Base-by-base conservation (phyloP, 2,329 filamentous ascomycete genomes). In the Magnaporthiopsis poae region DNA sequence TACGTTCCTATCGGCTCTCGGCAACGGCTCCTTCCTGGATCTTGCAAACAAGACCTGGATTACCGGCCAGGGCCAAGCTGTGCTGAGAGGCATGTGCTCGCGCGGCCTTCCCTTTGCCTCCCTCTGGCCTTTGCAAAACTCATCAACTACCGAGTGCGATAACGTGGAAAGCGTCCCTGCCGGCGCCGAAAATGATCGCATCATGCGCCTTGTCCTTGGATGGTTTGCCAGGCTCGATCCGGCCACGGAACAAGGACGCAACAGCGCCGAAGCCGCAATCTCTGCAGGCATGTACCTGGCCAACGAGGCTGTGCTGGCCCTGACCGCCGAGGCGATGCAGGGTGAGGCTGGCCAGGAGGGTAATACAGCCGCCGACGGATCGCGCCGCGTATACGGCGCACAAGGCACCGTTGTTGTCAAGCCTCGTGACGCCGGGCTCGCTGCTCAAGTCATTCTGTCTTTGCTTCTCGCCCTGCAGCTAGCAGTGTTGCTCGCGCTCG, bases 241-340 rank as follows among this genome's bases (percentile, higher is more conserved):
- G 27, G n/a, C 9, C 18, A 56, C 36, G 21, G 36, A 46, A 1
- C 39, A 64, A n/a, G 63, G 46, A 15, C 29, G 29, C 27, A 36
- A 13, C 27, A 59, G 3, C 36, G 25, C 63, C 63, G 63, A 66
- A 12, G 33, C 63, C 7, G 33, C 46, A 18, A n/a, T 68, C 8
- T 60, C 46, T 5, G 60, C 61, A 18, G 64, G 52, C 13, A 60
- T 68, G 60, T 65, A 64, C 60, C 62, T 62, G 7, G 68, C 68
- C n/a, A 68, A 66, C 62, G 59, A 67, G 33, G 68, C 64, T 11
- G 5, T 67, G 18, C 63, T 68, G 11, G 60, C n/a, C 7, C 21
- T 27, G 12, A 52, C 63, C 8, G 63, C 63, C 12, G 63, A 64
- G 18, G 33, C 46, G 3, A 39, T 21, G 39, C 9, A 13, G 21